phyloP scores from a whole-genome alignment of 805 yeast genomes.

The Kuraishia hungarica region DNA sequence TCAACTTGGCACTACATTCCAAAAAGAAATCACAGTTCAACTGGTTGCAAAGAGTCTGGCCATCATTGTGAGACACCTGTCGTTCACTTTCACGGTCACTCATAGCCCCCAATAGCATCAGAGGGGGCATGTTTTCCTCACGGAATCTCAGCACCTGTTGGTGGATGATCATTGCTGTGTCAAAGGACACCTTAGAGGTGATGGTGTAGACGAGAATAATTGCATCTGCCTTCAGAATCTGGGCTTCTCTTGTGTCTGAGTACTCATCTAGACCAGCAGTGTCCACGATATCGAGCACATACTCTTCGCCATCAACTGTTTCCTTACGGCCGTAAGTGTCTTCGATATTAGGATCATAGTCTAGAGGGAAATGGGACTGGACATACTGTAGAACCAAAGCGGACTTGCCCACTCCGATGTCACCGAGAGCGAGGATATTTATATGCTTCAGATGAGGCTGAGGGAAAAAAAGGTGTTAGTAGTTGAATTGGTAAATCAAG shows the following conservation, averaged over 20 bases:
- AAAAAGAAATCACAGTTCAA: neutral
- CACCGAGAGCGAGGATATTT: conserved; percentile 22
- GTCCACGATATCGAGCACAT: conserved; percentile 50
- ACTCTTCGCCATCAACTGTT: conserved; percentile 27
- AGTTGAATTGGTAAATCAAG: neutral
- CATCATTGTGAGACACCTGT: conserved; percentile 65
- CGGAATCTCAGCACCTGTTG: conserved; percentile 76
- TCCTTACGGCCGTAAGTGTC: conserved; percentile 16
- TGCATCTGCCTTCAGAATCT: conserved; percentile 31
- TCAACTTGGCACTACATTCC: conserved; percentile 2
- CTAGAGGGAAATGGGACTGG: conserved; percentile 13
- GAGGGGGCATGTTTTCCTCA: conserved; percentile 10
- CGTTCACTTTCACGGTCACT: conserved; percentile 69
- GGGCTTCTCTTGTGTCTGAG: conserved; percentile 7
- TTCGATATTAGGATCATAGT: conserved; percentile 17
- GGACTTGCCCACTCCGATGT: conserved; percentile 23
- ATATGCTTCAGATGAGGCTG: conserved; percentile 1
- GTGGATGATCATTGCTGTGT: conserved; percentile 22
- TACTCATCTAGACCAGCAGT: conserved; percentile 80
- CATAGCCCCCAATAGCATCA: conserved; percentile 68
- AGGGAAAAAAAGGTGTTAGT: neutral
- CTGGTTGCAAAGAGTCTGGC: conserved; percentile 1
- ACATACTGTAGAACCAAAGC: conserved; percentile 15
- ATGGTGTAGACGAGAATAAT: conserved; percentile 42
- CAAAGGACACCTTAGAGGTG: conserved; percentile 38